Conservation (phyloP, 2,329 filamentous ascomycete genomes). For the Botryotinia narcissicola region DNA sequence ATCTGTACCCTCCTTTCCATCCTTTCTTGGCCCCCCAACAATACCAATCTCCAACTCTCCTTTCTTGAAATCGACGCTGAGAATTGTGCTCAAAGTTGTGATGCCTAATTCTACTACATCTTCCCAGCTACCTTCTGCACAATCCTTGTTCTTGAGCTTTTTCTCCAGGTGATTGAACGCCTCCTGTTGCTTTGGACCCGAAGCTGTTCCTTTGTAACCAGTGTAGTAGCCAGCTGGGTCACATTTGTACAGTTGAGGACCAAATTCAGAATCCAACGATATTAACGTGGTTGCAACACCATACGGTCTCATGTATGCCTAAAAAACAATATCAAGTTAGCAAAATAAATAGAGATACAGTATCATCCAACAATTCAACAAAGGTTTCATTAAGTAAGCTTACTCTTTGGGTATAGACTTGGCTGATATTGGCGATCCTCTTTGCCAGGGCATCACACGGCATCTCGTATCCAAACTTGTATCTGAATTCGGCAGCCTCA, state of each 20-base stretch:
- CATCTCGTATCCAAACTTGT: conserved; percentile 99
- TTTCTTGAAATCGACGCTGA: conserved; percentile 99
- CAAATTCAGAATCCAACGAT: conserved; percentile 86
- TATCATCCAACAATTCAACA: conserved; percentile 35
- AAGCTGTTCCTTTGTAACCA: conserved; percentile 96
- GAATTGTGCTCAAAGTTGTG: conserved; percentile 87
- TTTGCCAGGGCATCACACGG: conserved; percentile 95
- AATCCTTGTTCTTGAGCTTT: conserved; percentile 99
- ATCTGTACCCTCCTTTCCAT: conserved; percentile 80
- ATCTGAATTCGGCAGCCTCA: conserved; percentile 95
- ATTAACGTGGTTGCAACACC: conserved; percentile 95
- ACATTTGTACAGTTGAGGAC: conserved; percentile 96
- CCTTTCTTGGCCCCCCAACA: conserved; percentile 79
- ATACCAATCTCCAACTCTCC: conserved; percentile 97
- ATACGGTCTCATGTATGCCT: conserved; percentile 97
- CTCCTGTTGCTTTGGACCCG: conserved; percentile 97
- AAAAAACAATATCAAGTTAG: conserved; percentile 28
- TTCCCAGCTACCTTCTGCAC: conserved; percentile 88
- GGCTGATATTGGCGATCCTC: conserved; percentile 96
- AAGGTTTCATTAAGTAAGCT: conserved; percentile 38
- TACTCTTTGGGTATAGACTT: conserved; percentile 97
- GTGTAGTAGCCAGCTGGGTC: conserved; percentile 98
- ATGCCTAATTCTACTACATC: conserved; percentile 98
- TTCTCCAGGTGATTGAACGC: conserved; percentile 98
- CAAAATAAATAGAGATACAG: conserved; percentile 22